Evolutionary conservation across 1,284 basidiomycete genomes (phyloP).

Genomic region (Papiliotrema flavescens): DNA sequence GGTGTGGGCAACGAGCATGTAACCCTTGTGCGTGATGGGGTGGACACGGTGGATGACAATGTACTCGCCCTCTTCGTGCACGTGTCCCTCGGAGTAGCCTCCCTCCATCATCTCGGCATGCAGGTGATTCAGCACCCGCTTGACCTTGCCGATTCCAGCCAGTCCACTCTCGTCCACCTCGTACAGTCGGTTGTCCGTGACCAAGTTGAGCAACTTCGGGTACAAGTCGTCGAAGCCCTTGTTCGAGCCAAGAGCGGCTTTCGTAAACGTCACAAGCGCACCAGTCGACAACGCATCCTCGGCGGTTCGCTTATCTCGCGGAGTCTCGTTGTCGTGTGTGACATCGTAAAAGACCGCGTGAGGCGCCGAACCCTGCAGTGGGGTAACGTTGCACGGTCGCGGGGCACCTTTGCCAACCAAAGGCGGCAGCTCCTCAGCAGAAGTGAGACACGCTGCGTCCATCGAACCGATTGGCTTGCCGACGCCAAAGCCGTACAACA

Average conservation of each 20-base stretch:
- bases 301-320: conserved; percentile 78
- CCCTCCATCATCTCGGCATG: conserved; percentile 83
- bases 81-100: conserved; percentile 82
- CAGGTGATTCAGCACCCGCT: conserved; percentile 77
- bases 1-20: conserved; percentile 82
- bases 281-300: conserved; percentile 91
- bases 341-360: conserved; percentile 91
- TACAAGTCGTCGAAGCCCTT: conserved; percentile 97
- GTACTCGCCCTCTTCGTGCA: conserved; percentile 95
- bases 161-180: conserved; percentile 57
- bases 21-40: conserved; percentile 84
- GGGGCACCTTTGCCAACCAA: conserved; percentile 69
- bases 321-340: conserved; percentile 94
- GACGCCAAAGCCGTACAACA: conserved; percentile 81
- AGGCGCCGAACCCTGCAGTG: conserved; percentile 76
- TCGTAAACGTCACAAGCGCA: conserved; percentile 79
- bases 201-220: conserved; percentile 81
- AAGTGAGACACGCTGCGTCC: conserved; percentile 79
- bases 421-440: conserved; percentile 66
- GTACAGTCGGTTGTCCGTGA: conserved; percentile 75
- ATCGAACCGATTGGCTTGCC: conserved; percentile 92
- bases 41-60: conserved; percentile 87
- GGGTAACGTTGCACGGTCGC: conserved; percentile 67
- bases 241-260: conserved; percentile 80
- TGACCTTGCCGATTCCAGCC: conserved; percentile 65